These are phyloP conservation scores for Nevesoporus exiguus DNA, from an alignment of 768 basidiomycete species.

Conservation along the genomic window DNA sequence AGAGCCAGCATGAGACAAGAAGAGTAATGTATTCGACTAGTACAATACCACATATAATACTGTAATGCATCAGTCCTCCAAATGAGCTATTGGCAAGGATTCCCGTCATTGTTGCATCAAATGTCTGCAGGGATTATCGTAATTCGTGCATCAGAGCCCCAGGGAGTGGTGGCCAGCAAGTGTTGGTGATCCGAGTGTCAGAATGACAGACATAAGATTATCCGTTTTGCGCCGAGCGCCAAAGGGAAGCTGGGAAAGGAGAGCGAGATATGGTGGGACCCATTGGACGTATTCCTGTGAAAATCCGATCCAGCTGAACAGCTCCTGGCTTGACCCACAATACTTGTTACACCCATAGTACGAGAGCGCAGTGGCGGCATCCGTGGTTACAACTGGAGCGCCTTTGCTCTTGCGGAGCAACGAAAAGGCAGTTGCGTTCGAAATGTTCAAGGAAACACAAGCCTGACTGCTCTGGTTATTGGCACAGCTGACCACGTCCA, in stretches of 20 bases:
- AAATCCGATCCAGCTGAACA: slow-evolving; percentile 21
- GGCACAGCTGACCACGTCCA: slow-evolving; percentile 1
- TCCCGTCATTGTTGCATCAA: too few relatives aligned
- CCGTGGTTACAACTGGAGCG: not conserved
- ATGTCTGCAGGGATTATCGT: too few relatives aligned
- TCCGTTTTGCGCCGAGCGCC: slow-evolving; percentile 38
- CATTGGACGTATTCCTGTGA: slow-evolving; percentile 41
- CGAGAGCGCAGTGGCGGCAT: slow-evolving; percentile 8
- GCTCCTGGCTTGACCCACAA: slow-evolving; percentile 23
- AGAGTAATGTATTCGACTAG: too few relatives aligned
- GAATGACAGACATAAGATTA: slow-evolving; percentile 40
- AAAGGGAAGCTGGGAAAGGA: slow-evolving; percentile 50
- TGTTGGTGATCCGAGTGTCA: slow-evolving; percentile 43
- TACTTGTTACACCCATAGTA: not conserved
- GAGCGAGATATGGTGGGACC: slow-evolving; percentile 47
- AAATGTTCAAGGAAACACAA: slow-evolving; percentile 7
- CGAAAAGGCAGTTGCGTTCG: slow-evolving; percentile 10
- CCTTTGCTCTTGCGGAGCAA: slow-evolving; percentile 14
- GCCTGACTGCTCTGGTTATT: not conserved
- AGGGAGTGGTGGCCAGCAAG: slow-evolving; percentile 47
- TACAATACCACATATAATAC: too few relatives aligned
- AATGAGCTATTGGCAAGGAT: too few relatives aligned
- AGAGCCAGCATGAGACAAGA: too few relatives aligned
- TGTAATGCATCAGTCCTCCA: too few relatives aligned
- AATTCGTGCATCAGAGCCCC: too few relatives aligned